These are phyloP conservation scores for Aegilops sharonensis DNA, from an alignment of 176 grass and related monocot genomes.

Conservation along the genomic window DNA sequence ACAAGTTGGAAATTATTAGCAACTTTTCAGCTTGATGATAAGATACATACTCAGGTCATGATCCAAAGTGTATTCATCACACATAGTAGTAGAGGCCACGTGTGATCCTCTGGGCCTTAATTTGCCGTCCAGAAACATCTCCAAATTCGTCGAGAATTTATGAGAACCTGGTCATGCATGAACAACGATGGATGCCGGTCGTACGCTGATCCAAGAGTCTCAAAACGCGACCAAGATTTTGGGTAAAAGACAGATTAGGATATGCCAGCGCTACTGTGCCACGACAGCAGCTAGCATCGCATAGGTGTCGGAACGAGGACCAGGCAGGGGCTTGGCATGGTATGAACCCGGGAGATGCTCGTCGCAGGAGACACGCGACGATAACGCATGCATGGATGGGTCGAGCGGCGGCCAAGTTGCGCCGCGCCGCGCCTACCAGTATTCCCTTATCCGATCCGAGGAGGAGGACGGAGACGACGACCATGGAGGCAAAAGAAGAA, in stretches of 20 bases:
- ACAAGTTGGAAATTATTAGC: not conserved
- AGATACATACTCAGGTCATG: not conserved
- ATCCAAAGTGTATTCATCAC: not conserved
- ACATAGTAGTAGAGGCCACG: not conserved
- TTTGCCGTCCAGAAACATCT: too few relatives aligned
- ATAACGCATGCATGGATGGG: not conserved
- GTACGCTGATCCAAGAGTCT: too few relatives aligned
- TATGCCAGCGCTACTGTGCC: too few relatives aligned
- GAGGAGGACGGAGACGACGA: not conserved
- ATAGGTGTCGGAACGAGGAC: too few relatives aligned
- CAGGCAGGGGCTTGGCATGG: too few relatives aligned
- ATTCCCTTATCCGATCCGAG: not conserved
- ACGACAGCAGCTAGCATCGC: too few relatives aligned
- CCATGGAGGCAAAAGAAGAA: not conserved
- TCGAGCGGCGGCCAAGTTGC: not conserved
- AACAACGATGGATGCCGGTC: too few relatives aligned
- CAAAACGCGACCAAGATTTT: too few relatives aligned
- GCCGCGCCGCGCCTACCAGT: not conserved
- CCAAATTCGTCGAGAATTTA: too few relatives aligned
- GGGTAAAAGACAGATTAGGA: too few relatives aligned
- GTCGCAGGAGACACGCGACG: not conserved
- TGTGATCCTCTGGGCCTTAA: too few relatives aligned
- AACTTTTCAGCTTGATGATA: not conserved
- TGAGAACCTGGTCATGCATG: too few relatives aligned
- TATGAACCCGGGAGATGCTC: not conserved